A percentile compares a stretch with the other conserved stretches of the same genome.
Conservation (phyloP, 2,329 filamentous ascomycete species). For the Colletotrichum tropicale region DNA sequence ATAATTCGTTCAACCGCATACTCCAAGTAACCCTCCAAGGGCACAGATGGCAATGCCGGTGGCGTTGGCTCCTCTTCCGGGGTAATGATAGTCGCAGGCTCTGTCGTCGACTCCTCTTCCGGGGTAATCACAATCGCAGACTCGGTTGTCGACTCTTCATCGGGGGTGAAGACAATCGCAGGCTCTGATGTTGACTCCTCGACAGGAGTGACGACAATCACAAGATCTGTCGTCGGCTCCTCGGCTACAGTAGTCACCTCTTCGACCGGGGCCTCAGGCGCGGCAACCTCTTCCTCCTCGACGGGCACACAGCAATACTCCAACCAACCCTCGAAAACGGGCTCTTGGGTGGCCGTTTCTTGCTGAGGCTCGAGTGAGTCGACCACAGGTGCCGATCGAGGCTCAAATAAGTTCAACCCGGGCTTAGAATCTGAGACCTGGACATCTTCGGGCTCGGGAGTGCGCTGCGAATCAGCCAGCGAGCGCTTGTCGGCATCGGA, state of each 20-base stretch:
- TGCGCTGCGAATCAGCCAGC: neutral
- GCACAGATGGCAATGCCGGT: neutral
- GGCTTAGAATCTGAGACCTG: neutral
- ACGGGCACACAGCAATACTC: conserved; percentile 20
- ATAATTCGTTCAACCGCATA: conserved; percentile 8
- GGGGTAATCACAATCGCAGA: neutral
- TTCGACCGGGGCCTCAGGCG: neutral
- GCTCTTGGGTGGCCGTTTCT: neutral
- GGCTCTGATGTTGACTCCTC: neutral
- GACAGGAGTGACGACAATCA: neutral
- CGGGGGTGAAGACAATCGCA: neutral
- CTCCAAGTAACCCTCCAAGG: conserved; percentile 9
- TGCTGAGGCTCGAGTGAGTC: neutral
- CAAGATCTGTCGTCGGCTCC: neutral
- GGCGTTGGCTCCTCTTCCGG: neutral
- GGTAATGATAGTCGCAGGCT: neutral
- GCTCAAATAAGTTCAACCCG: neutral
- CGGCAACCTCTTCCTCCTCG: conserved; percentile 3
- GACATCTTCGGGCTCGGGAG: neutral
- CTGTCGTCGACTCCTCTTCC: neutral
- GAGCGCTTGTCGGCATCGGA: conserved; percentile 1
- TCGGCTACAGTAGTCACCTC: neutral
- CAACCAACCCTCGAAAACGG: conserved; percentile 19
- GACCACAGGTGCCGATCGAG: neutral
- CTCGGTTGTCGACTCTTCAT: neutral